Conservation (phyloP, 768 basidiomycete genomes). For the Suillus fuscotomentosus region DNA sequence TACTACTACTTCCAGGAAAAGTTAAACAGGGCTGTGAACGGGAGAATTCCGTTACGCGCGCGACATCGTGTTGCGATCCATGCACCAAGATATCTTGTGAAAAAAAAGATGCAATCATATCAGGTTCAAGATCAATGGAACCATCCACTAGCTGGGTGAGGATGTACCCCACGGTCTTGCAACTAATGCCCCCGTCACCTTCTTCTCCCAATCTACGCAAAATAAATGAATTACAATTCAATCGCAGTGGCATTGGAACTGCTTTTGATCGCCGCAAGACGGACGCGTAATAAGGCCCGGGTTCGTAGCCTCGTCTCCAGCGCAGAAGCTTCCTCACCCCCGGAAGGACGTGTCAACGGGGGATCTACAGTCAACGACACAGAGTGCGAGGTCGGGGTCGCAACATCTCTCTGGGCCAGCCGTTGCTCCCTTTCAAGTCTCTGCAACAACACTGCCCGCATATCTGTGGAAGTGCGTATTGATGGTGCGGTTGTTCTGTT, state of each 20-base stretch:
- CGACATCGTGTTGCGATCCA: background rate
- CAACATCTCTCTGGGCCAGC: slow-evolving; percentile 18
- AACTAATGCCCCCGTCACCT: slow-evolving; percentile 7
- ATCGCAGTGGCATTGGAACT: background rate
- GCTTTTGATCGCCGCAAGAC: slow-evolving; percentile 45
- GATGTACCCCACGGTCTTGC: background rate
- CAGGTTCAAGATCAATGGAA: background rate
- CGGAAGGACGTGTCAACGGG: slow-evolving; percentile 10
- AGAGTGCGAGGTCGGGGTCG: background rate
- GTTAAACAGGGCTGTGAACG: background rate
- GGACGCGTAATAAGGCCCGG: slow-evolving; percentile 47
- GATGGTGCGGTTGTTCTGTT: background rate
- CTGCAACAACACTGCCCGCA: slow-evolving; percentile 39
- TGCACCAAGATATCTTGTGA: background rate
- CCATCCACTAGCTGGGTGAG: background rate
- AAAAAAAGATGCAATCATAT: background rate
- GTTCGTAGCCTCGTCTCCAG: slow-evolving; percentile 46
- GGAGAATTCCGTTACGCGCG: background rate
- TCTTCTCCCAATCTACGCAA: background rate
- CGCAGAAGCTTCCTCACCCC: slow-evolving; percentile 22
- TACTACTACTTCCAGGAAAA: background rate
- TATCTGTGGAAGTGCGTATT: slow-evolving; percentile 9
- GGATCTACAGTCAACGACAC: slow-evolving; percentile 4
- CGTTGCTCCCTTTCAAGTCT: slow-evolving; percentile 45
- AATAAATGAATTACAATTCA: slow-evolving; percentile 1